Conservation (phyloP, 257 asterid genomes). For the Nicotiana sylvestris region DNA sequence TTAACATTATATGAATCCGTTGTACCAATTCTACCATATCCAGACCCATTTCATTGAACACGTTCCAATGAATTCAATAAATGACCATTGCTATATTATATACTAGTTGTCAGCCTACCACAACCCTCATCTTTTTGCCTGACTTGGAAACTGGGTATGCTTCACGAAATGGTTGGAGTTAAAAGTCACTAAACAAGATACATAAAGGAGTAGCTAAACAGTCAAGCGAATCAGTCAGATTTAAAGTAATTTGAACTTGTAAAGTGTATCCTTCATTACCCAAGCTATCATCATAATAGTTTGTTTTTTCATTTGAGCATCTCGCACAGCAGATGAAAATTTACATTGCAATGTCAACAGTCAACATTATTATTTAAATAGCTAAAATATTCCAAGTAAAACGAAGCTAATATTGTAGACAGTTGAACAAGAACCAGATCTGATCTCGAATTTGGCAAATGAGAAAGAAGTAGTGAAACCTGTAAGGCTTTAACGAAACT, state of each 20-base stretch:
- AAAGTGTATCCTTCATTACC: neutral
- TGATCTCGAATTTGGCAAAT: slow-evolving; percentile 17
- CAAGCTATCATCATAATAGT: neutral
- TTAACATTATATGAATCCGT: neutral
- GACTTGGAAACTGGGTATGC: neutral
- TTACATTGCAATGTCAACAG: neutral
- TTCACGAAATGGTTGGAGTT: neutral
- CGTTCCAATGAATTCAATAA: neutral
- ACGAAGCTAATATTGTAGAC: neutral
- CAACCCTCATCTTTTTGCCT: neutral
- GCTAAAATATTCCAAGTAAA: neutral
- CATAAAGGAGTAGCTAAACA: neutral
- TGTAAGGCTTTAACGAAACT: slow-evolving; percentile 84
- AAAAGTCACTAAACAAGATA: neutral
- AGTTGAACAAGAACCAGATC: slow-evolving; percentile 32
- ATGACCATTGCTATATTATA: neutral
- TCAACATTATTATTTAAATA: neutral
- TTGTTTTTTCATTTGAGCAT: neutral
- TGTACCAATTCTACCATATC: neutral
- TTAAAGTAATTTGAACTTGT: neutral
- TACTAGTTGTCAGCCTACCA: neutral
- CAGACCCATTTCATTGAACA: neutral
- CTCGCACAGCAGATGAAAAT: neutral
- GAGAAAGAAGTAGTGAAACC: slow-evolving; percentile 25
- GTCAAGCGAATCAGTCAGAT: neutral